phyloP scores from a whole-genome alignment of 2,329 filamentous ascomycete genomes.

The Aspergillus sp. region DNA sequence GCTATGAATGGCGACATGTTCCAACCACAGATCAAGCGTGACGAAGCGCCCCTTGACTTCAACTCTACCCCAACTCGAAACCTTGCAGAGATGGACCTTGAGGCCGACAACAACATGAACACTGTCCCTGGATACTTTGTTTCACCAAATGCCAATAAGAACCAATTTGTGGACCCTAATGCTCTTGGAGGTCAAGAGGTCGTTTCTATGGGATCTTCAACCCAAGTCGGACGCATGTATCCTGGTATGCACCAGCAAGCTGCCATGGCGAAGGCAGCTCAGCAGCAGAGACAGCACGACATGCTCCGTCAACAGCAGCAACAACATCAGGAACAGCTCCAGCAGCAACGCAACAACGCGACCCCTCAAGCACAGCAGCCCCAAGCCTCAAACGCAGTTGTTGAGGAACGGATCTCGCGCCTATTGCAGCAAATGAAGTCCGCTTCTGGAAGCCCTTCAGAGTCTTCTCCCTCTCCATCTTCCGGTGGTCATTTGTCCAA shows the following conservation, averaged over 20 bases:
- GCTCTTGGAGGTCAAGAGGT: conserved; percentile 66
- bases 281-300: conserved; percentile 64
- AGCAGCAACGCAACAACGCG: conserved; percentile 19
- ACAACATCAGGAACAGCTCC: conserved; percentile 34
- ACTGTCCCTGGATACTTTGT: conserved; percentile 67
- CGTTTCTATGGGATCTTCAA: conserved; percentile 49
- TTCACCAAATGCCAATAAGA: conserved; percentile 45
- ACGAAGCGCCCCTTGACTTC: conserved; percentile 62
- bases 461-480: conserved; percentile 39
- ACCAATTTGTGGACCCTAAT: conserved; percentile 71
- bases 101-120: conserved; percentile 66
- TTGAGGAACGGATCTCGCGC: conserved; percentile 92
- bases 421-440: conserved; percentile 89
- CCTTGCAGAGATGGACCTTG: conserved; percentile 63
- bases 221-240: conserved; percentile 73
- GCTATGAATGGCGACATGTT: conserved; percentile 62
- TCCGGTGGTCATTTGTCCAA: conserved; percentile 67
- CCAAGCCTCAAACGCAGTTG: conserved; percentile 62
- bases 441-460: conserved; percentile 59
- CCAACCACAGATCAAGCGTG: conserved; percentile 42
- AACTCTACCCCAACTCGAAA: conserved; percentile 60
- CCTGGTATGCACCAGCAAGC: conserved; percentile 93
- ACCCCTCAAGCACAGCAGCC: conserved; percentile 32
- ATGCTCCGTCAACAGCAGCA: conserved; percentile 60
- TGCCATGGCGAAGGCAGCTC: conserved; percentile 70